Conservation (phyloP, 768 basidiomycete genomes). For the Tylopilus felleus region DNA sequence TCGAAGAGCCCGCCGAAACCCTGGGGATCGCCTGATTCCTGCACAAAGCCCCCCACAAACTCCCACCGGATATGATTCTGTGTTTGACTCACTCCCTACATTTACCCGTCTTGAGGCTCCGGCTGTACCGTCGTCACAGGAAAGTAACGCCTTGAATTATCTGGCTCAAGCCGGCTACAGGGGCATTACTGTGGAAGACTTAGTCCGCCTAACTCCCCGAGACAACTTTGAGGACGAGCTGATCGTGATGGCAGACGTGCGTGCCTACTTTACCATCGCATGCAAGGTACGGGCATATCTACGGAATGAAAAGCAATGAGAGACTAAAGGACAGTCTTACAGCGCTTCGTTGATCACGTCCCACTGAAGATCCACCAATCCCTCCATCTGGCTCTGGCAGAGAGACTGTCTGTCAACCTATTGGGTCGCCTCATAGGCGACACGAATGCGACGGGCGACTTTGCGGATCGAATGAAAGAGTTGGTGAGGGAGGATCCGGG, state of each 20-base stretch:
- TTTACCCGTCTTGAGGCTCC: too few species aligned
- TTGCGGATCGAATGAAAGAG: conserved; percentile 33
- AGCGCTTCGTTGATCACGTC: conserved; percentile 57
- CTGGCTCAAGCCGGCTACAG: conserved; percentile 33
- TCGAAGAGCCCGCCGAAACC: conserved; percentile 9
- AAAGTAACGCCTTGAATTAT: conserved; percentile 19
- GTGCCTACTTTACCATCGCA: conserved; percentile 55
- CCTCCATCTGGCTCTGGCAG: conserved; percentile 40
- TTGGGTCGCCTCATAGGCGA: conserved; percentile 31
- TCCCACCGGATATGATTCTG: too few species aligned
- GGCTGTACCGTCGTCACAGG: too few species aligned
- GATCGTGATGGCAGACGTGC: conserved; percentile 50
- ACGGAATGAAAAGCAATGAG: neutral
- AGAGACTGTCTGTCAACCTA: conserved; percentile 35
- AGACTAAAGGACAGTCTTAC: neutral
- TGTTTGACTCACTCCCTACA: too few species aligned
- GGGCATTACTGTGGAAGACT: conserved; percentile 20
- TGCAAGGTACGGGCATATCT: conserved; percentile 39
- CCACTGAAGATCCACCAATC: conserved; percentile 48
- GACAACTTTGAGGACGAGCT: conserved; percentile 42
- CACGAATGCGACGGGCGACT: conserved; percentile 7
- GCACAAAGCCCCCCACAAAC: too few species aligned
- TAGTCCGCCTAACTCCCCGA: conserved; percentile 23
- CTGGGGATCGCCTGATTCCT: neutral
- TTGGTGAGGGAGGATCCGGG: conserved; percentile 46